Percentiles rank a stretch among this genome's conserved stretches.
These are phyloP conservation scores for Penicillium brasilianum DNA, from an alignment of 2,329 filamentous ascomycete species.

Conservation along the genomic window DNA sequence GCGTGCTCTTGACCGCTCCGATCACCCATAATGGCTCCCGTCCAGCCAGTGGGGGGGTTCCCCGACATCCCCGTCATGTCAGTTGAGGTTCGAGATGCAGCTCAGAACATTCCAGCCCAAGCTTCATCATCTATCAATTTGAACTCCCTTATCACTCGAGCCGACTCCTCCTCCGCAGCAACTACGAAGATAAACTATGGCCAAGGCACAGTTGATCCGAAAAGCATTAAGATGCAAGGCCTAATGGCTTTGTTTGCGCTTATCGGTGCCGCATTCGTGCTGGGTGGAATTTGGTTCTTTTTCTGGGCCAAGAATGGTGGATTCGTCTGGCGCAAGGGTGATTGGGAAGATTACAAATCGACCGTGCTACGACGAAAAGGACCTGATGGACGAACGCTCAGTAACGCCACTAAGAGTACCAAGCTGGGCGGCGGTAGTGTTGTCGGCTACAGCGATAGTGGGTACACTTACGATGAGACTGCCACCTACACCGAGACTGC, in stretches of 20 bases:
- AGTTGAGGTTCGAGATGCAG: slow-evolving; percentile 23
- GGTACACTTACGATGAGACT: slow-evolving; percentile 52
- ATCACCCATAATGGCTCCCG: slow-evolving; percentile 38
- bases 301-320: slow-evolving; percentile 97
- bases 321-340: slow-evolving; percentile 80
- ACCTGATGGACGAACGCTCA: slow-evolving; percentile 84
- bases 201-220: slow-evolving; percentile 47
- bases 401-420: slow-evolving; percentile 80
- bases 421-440: slow-evolving; percentile 83
- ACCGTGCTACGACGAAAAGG: slow-evolving; percentile 88
- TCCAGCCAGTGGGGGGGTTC: slow-evolving; percentile 30
- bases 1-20: slow-evolving; percentile 41
- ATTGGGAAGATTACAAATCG: slow-evolving; percentile 99
- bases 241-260: slow-evolving; percentile 87
- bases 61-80: slow-evolving; percentile 31
- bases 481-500: slow-evolving; percentile 47
- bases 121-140: slow-evolving; percentile 31
- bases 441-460: slow-evolving; percentile 73
- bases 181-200: slow-evolving; percentile 32
- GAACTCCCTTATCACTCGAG: slow-evolving; percentile 37
- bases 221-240: slow-evolving; percentile 58
- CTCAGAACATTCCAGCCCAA: slow-evolving; percentile 16
- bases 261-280: slow-evolving; percentile 76
- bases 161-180: slow-evolving; percentile 30
- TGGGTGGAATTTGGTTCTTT: slow-evolving; percentile 92